Base-by-base conservation (phyloP, 805 yeast species). In the Candida loeiensis region DNA sequence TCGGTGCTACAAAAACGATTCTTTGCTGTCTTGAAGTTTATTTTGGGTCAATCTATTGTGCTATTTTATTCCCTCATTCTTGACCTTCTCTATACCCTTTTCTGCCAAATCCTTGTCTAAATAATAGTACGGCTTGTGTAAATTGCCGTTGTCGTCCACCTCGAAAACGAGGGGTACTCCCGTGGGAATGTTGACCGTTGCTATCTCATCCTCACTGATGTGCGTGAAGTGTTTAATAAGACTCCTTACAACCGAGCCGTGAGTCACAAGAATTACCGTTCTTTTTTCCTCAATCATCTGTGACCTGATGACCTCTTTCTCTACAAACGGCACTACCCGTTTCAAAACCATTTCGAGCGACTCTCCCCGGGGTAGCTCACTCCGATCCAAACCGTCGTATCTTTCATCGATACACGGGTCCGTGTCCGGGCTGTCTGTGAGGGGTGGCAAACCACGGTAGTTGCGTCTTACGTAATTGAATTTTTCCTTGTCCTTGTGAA, bases 121-220 rank as follows among this genome's bases (percentile, higher is more conserved):
- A 46, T 69, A 69, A 45, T 69, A 65, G 46, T 58, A 59, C 24
- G 55, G 56, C 31, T 53, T 55, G 4, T 53, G 40, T 34, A 61
- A 45, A 15, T 30, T 30, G 6, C 64, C 65, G 6, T 47, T 40
- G 31, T 63, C 64, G 40, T 62, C 55, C 6, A 66, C 42, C 41
- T 69, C 73, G 47, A 69, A 68, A 17, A 66, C 65, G n/a, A 67
- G 50, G 7, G 74, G 74, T 3, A 69, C 60, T 1, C 73, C 74
- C 1, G 73, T 69, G 14, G 74, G 73, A 2, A 67, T 68, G 45
- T 69, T 66, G 39, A 69, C 64, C 32, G 60, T 56, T 30, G 63
- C 57, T 22, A 69, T 66, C 38, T 61, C 66, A 25, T 56, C 57
- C 47, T 69, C 71, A 37, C 62, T 56, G 19, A 67, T 61, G 22